Conservation (phyloP, 225 moss, liverwort and hornwort species). For the Ulota crispa region DNA sequence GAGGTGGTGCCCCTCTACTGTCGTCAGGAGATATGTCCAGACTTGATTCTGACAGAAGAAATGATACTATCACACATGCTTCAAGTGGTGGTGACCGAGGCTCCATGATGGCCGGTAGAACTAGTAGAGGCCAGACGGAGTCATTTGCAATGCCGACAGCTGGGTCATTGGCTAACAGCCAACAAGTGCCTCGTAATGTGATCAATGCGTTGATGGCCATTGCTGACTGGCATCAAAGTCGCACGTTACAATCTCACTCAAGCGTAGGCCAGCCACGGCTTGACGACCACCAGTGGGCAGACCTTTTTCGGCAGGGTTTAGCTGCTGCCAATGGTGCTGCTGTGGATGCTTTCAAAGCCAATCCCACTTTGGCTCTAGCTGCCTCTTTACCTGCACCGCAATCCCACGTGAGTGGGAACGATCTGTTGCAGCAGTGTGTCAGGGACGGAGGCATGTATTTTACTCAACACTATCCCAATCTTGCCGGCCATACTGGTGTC, state of each 20-base stretch:
- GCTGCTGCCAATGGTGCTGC: conserved; percentile 45
- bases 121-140: conserved; percentile 41
- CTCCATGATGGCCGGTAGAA: conserved; percentile 40
- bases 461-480: conserved; percentile 54
- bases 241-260: conserved; percentile 42
- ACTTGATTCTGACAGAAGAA: conserved; percentile 48
- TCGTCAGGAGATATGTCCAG: conserved; percentile 39
- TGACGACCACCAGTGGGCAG: conserved; percentile 54
- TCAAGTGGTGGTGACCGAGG: conserved; percentile 38
- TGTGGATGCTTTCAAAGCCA: conserved; percentile 50
- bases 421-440: conserved; percentile 59
- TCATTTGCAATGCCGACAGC: conserved; percentile 38
- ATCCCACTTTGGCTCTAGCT: conserved; percentile 41
- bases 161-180: conserved; percentile 28
- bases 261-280: conserved; percentile 39
- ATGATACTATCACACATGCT: conserved; percentile 27
- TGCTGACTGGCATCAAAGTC: conserved; percentile 63
- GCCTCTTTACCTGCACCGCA: conserved; percentile 50
- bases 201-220: conserved; percentile 62
- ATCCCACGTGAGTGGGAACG: conserved; percentile 51
- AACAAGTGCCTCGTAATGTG: conserved; percentile 56
- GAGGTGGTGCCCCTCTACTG: conserved; percentile 25
- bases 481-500: conserved; percentile 49
- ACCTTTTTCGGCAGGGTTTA: conserved; percentile 44
- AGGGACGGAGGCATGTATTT: conserved; percentile 66